Base-by-base conservation (phyloP, 2,329 filamentous ascomycete genomes). In the Neofusicoccum laricinum region DNA sequence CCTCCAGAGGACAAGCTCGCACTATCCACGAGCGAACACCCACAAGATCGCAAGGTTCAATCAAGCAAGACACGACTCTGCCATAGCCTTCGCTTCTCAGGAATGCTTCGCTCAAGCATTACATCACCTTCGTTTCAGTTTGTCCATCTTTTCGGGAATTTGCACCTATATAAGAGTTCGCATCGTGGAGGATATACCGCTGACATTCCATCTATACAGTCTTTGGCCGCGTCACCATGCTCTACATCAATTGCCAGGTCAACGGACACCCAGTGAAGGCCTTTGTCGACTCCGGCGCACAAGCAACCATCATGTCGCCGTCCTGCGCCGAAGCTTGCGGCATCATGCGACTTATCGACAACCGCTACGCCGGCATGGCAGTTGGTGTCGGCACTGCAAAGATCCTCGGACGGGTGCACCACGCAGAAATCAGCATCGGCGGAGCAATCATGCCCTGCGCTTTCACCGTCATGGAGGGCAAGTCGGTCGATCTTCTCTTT, bases 381-480 rank as follows among this genome's bases (percentile, higher is more conserved):
- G 90, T 91, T 66, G 95, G 95, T 67, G 95, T 99, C 2, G 95
- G 95, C 62, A 98, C 95, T 0, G 95, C 95, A 25, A 90, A 89
- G 65, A 98, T 99, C 70, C 88, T 99, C 19, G 95, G 95, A 36
- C 91, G 95, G 61, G 95, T 99, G 3, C 95, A 99, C 77, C 92
- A 92, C 21, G 95, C 95, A 10, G 92, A 94, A 77, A 96, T 99
- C 77, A 94, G 92, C 77, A 95, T 99, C 69, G 95, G 94, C 61
- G 87, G 85, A 46, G 86, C 94, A 67, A 93, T 92, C 74, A 83
- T 99, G 70, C 90, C 94, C 2, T 98, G 93, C 80, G 95, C 93
- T 66, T 99, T 99, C 77, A 99, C 95, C 2, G 95, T 99, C 73
- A 99, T 99, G 95, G 95, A 99, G 80, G 95, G 95, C 68, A 99